These are phyloP conservation scores for Oryza nivara DNA, from an alignment of 176 grass and related monocot genomes.

Conservation along the genomic window DNA sequence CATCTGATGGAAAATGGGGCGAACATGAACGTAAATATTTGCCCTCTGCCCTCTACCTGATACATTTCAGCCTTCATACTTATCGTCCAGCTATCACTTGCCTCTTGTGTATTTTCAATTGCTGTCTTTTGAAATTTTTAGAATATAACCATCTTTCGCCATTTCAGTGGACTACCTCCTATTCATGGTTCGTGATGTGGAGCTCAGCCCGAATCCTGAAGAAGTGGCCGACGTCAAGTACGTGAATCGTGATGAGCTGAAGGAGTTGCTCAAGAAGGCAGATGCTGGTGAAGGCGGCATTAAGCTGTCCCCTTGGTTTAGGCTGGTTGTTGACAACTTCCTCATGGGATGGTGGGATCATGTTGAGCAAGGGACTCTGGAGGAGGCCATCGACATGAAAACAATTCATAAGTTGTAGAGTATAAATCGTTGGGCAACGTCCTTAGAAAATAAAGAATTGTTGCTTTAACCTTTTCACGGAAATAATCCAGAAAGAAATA, in stretches of 20 bases:
- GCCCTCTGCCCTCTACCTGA: background rate
- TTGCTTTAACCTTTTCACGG: background rate
- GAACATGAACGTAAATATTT: slow-evolving; percentile 76
- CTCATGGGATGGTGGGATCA: slow-evolving; percentile 93
- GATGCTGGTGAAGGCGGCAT: slow-evolving; percentile 69
- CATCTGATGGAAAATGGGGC: slow-evolving; percentile 93
- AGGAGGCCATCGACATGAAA: slow-evolving; percentile 64
- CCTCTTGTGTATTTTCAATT: background rate
- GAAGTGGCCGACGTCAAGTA: slow-evolving; percentile 81
- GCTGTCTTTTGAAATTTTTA: background rate
- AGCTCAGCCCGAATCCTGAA: slow-evolving; percentile 64
- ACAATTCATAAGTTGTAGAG: slow-evolving; percentile 78
- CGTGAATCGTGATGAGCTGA: slow-evolving; percentile 70
- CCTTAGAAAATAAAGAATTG: background rate
- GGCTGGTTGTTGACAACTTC: slow-evolving; percentile 89
- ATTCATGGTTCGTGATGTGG: slow-evolving; percentile 80
- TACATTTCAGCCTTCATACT: slow-evolving; percentile 2
- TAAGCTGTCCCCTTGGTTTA: slow-evolving; percentile 92
- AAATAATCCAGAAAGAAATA: slow-evolving; percentile 4
- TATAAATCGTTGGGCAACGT: background rate
- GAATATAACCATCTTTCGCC: background rate
- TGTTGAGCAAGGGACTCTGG: slow-evolving; percentile 72
- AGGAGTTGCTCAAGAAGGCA: slow-evolving; percentile 71
- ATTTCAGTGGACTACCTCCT: slow-evolving; percentile 93
- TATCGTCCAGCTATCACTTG: background rate